Conservation (phyloP, 2,329 filamentous ascomycete species). For the Neofusicoccum parvum region DNA sequence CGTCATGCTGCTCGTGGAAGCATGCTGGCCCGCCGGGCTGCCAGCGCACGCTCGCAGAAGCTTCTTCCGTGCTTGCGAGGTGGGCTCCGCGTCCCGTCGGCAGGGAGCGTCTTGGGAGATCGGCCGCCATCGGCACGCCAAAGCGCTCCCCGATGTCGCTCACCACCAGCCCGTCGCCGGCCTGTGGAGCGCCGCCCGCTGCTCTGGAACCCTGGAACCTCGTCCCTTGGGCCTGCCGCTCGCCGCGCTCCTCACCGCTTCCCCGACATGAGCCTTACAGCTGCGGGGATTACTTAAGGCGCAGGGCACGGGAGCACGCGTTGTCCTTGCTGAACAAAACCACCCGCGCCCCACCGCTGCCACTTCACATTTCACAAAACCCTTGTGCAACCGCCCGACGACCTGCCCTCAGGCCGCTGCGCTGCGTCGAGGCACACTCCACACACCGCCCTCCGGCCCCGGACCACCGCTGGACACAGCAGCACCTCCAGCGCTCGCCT, state of each 20-base stretch:
- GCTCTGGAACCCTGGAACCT: background rate
- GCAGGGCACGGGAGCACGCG: conserved; percentile 13
- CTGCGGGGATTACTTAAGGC: conserved; percentile 15
- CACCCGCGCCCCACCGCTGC: conserved; percentile 5
- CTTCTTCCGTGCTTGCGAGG: background rate
- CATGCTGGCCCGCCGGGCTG: background rate
- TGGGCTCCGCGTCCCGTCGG: background rate
- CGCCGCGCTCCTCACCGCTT: conserved; percentile 18
- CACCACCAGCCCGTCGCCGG: background rate
- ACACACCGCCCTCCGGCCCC: conserved; percentile 11
- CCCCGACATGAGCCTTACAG: conserved; percentile 10
- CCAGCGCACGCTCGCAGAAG: background rate
- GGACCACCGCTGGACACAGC: background rate
- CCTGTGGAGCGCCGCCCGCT: background rate
- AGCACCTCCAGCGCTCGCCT: background rate
- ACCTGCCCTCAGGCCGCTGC: conserved; percentile 4
- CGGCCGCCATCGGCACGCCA: conserved; percentile 4
- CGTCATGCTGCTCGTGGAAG: conserved; percentile 9
- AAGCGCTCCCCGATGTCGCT: conserved; percentile 9
- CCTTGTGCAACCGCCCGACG: conserved; percentile 6
- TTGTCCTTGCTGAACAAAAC: conserved; percentile 16
- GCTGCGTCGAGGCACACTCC: conserved; percentile 16
- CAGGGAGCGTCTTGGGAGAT: background rate
- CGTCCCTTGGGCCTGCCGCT: background rate
- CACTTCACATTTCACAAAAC: conserved; percentile 18